Conservation (phyloP, 1,139 yeast genomes). For the Chernovozyma aurita region DNA sequence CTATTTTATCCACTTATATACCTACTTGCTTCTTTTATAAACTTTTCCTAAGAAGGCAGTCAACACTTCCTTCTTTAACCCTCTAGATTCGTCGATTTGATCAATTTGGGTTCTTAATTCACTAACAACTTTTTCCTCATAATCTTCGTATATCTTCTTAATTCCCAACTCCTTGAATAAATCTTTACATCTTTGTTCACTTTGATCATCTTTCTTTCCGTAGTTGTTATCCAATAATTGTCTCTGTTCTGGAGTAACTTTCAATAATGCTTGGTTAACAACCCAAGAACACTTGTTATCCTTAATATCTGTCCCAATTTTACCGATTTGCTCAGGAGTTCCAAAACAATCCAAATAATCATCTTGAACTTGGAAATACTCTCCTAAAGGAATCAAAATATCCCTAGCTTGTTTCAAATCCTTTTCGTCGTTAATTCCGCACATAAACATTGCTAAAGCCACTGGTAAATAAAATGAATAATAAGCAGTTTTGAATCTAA, state of each 20-base stretch:
- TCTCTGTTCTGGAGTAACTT: conserved; percentile 80
- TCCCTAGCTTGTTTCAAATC: conserved; percentile 88
- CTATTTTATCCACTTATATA: background rate
- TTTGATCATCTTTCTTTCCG: conserved; percentile 71
- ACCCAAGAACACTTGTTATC: conserved; percentile 99
- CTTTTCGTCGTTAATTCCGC: conserved; percentile 64
- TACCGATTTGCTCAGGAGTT: conserved; percentile 95
- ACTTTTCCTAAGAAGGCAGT: conserved; percentile 82
- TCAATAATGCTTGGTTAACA: conserved; percentile 83
- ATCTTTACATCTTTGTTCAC: conserved; percentile 69
- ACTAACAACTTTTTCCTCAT: conserved; percentile 74
- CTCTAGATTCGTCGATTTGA: conserved; percentile 79
- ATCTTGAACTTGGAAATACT: conserved; percentile 98
- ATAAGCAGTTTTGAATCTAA: conserved; percentile 94
- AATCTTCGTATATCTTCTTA: conserved; percentile 65
- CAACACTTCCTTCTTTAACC: conserved; percentile 83
- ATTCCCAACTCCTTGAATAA: conserved; percentile 73
- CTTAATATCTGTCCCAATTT: conserved; percentile 97
- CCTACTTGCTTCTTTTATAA: conserved; percentile 61
- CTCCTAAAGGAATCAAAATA: conserved; percentile 90
- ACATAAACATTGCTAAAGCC: conserved; percentile 91
- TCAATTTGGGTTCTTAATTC: conserved; percentile 64
- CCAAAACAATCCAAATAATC: conserved; percentile 97
- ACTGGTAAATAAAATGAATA: conserved; percentile 97
- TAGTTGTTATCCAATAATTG: conserved; percentile 77